Evolutionary conservation across 805 yeast genomes (phyloP).

Genomic region (Cyberlindnera japonica): DNA sequence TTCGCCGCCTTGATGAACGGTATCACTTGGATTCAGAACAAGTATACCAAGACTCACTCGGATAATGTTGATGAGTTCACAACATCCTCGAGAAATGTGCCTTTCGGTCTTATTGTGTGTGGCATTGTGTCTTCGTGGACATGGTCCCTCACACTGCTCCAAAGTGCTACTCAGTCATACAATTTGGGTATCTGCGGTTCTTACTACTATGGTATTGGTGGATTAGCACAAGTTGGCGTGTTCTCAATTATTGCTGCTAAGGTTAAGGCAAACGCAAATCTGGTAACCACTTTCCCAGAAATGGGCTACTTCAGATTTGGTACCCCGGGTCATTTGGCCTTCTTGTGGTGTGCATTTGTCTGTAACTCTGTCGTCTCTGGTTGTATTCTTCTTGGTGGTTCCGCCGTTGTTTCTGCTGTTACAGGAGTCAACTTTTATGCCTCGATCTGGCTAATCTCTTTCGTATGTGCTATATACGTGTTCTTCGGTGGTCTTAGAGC

Average conservation of each 20-base stretch:
- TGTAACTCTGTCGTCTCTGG: conserved; percentile 38
- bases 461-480: conserved; percentile 49
- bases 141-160: conserved; percentile 32
- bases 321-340: conserved; percentile 35
- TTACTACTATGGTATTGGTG: conserved; percentile 27
- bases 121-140: conserved; percentile 43
- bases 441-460: conserved; percentile 42
- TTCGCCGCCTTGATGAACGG: conserved; percentile 41
- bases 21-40: conserved; percentile 28
- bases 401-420: conserved; percentile 37
- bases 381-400: conserved; percentile 33
- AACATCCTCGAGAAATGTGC: conserved; percentile 42
- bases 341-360: conserved; percentile 33
- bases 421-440: conserved; percentile 46
- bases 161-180: conserved; percentile 31
- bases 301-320: conserved; percentile 40
- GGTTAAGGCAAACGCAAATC: conserved; percentile 34
- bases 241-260: conserved; percentile 35
- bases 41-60: conserved; percentile 30
- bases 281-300: conserved; percentile 40
- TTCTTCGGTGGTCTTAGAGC: conserved; percentile 50
- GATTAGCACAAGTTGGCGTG: conserved; percentile 30
- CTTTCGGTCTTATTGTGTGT: conserved; percentile 40
- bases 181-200: conserved; percentile 31
- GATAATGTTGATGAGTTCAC: conserved; percentile 38